These are phyloP conservation scores for Trichothecium sympodiale DNA, from an alignment of 2,329 filamentous ascomycete genomes.

Conservation along the genomic window DNA sequence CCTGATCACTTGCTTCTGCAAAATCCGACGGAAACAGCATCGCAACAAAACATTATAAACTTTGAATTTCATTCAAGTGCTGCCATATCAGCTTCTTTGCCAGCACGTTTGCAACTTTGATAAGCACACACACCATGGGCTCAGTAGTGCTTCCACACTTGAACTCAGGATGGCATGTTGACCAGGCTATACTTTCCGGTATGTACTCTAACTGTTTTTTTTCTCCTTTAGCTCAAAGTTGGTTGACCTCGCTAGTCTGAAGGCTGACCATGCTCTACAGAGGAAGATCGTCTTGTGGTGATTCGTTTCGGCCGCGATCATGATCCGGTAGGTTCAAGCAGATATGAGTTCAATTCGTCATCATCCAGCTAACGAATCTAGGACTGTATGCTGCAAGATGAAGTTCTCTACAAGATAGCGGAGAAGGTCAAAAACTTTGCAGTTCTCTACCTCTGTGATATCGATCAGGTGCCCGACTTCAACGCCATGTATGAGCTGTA, in stretches of 20 bases:
- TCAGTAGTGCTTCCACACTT: slow-evolving; percentile 90
- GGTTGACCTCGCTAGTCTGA: slow-evolving; percentile 13
- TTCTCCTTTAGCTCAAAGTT: not conserved
- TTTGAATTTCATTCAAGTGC: no score
- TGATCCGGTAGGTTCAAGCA: slow-evolving; percentile 39
- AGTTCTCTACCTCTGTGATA: slow-evolving; percentile 87
- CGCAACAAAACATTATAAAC: no score
- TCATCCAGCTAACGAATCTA: slow-evolving; percentile 1
- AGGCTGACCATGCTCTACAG: slow-evolving; percentile 27
- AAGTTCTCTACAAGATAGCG: slow-evolving; percentile 88
- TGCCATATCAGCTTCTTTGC: no score
- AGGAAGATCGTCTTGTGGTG: slow-evolving; percentile 86
- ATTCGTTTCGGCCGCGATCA: slow-evolving; percentile 88
- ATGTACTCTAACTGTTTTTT: not conserved
- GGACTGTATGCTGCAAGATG: slow-evolving; percentile 69
- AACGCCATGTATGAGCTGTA: slow-evolving; percentile 93
- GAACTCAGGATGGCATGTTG: slow-evolving; percentile 90
- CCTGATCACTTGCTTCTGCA: no score
- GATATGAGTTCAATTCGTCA: not conserved
- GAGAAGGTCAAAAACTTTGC: slow-evolving; percentile 90
- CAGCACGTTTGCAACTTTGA: no score
- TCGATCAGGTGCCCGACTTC: slow-evolving; percentile 84
- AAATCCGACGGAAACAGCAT: no score
- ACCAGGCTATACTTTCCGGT: slow-evolving; percentile 71
- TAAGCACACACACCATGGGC: slow-evolving; percentile 44